A percentile compares a stretch with the other conserved stretches of the same genome.
Conservation (phyloP, 2,329 filamentous ascomycete genomes). For the Paecilomyces sp. region DNA sequence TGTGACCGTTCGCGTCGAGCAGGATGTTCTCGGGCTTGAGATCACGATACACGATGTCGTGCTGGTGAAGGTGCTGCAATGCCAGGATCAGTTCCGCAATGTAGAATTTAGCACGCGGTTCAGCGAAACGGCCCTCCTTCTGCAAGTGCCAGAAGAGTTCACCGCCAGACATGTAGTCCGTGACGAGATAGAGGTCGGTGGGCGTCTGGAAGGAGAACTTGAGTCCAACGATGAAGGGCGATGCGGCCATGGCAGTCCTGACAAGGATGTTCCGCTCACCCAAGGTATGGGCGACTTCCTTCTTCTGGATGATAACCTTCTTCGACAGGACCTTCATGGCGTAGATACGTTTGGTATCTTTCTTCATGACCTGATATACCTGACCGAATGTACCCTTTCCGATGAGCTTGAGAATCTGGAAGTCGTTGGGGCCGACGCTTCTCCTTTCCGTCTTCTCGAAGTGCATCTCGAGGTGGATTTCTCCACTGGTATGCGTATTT, state of each 20-base stretch:
- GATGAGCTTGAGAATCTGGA: conserved; percentile 91
- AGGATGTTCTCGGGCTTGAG: conserved; percentile 97
- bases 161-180: conserved; percentile 98
- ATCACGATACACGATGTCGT: conserved; percentile 96
- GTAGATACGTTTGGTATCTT: conserved; percentile 91
- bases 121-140: conserved; percentile 91
- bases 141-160: conserved; percentile 99
- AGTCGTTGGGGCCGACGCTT: conserved; percentile 90
- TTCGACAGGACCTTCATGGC: conserved; percentile 99
- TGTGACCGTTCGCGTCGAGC: conserved; percentile 93
- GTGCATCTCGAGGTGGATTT: conserved; percentile 77
- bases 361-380: conserved; percentile 97
- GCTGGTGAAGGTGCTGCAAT: conserved; percentile 88
- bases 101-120: conserved; percentile 94
- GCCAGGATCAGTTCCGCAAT: conserved; percentile 95
- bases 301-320: conserved; percentile 99
- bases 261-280: conserved; percentile 97
- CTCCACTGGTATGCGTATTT: conserved; percentile 68
- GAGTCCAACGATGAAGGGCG: conserved; percentile 92
- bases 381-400: conserved; percentile 98
- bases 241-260: conserved; percentile 89
- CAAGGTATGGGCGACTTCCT: conserved; percentile 94
- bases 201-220: conserved; percentile 99
- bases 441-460: conserved; percentile 86
- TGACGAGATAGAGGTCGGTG: conserved; percentile 94